Evolutionary conservation across 176 grass and related monocot species (phyloP), one percentile per base, ranked within the genome.

Genomic region (Triticum dicoccoides): DNA sequence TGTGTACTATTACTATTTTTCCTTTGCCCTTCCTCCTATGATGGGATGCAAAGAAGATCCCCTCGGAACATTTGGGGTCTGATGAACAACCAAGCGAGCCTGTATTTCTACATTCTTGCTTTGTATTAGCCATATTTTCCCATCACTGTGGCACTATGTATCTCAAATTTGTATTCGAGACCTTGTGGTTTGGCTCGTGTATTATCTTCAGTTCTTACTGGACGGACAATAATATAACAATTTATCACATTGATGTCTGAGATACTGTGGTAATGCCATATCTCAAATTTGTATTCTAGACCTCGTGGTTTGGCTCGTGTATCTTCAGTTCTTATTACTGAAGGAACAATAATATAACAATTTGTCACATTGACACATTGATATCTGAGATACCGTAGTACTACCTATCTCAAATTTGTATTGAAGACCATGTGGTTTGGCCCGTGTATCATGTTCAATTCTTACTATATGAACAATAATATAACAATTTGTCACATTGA

Each of bases 401-500:
- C 49, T 17, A 52, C 49, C 14, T 17, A 52, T 17, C 49, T 52
- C 14, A 52, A 52, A 17, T 52, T 35, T 81, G 20, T 82, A 61
- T 67, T 59, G 23, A 44, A 64, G n/a, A 61, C 35, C 17, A 30
- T 68, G 42, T 83, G 66, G 71, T 86, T 78, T 81, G 61, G 76
- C 30, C 25, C 62, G 33, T 83, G 87, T 86, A 82, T 38, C 52
- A 81, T 58, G n/a, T 89, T 66, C 20, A n/a, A 11, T 83, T 92
- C 7, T 59, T 25, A 21, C 52, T 32, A 5, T 41, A 66, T 11
- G 11, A n/a, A 69, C 3, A 78, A 86, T 64, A 66, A 64, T 63
- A 71, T 30, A 11, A 12, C n/a, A 56, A 54, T 77, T 77, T 77
- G 14, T 77, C 12, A 65, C 20, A 32, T 58, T 58, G 54, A 58